Evolutionary conservation across 768 basidiomycete species (phyloP), one percentile per base, ranked within the genome.

Genomic region (Kwoniella pini): DNA sequence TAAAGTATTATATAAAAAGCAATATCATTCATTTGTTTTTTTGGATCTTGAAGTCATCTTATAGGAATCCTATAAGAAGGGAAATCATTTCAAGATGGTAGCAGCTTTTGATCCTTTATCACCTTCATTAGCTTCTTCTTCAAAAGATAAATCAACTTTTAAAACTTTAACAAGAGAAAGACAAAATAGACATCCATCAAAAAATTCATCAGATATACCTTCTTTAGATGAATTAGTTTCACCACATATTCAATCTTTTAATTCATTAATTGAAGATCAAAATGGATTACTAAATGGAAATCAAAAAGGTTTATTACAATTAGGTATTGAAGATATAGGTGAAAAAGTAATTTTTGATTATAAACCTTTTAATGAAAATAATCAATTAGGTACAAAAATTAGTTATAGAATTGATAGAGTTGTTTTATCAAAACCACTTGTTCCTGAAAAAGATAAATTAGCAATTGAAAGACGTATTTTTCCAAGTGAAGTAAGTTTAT

Each of bases 181-280:
- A 6, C 77, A 82, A 3, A 96, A 96, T 80, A 83, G 84, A 77
- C 82, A 86, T 58, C 96, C 95, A 0, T 45, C 83, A 88, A 26
- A 82, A 83, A 79, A 84, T 40, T 85, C 84, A 21, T 84, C 88
- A 22, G 85, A 86, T 12, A 85, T 90, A 65, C 85, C 86, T 19
- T 89, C 89, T 54, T 82, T 98, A 62, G 91, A 96, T 68, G 90
- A 95, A 79, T 90, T 97, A 70, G 91, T 97, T 54, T 81, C 85
- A 22, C 95, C 96, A 5, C 94, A 97, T 76, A 85, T 98, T 63
- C 89, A 97, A 77, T 92, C 90, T 38, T 98, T 99, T 83, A 95
- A 98, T 79, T 87, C 91, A 15, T 84, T 99, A 26, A 94, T 97
- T 77, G 94, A 97, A 72, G 92, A 95, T 77, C 88, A 88, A n/a